Evolutionary conservation across 805 yeast genomes (phyloP).

Genomic region (Myxozyma neglecta): DNA sequence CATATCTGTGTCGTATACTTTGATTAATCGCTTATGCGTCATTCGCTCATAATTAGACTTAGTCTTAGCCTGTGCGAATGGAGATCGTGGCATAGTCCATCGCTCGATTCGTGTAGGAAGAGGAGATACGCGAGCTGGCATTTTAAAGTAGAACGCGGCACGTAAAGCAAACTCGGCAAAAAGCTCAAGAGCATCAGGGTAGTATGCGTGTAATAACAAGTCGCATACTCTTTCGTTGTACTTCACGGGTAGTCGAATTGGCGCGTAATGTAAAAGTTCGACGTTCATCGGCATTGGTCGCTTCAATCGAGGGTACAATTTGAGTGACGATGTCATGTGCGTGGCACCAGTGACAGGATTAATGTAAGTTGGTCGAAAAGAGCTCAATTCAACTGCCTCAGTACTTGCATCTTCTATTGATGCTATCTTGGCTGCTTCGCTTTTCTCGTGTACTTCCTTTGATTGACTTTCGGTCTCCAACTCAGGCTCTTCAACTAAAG

Average conservation of each 20-base stretch:
- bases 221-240: constrained; percentile 76
- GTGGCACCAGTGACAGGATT: constrained; percentile 38
- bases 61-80: constrained; percentile 90
- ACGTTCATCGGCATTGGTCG: constrained; percentile 82
- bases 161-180: constrained; percentile 83
- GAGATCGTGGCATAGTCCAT: constrained; percentile 92
- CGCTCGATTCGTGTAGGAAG: constrained; percentile 71
- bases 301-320: constrained; percentile 36
- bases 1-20: constrained; percentile 80
- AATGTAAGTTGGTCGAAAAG: constrained; percentile 1
- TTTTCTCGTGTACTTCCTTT: neutral
- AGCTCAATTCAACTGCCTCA: neutral
- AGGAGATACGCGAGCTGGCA: constrained; percentile 76
- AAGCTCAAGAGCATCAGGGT: constrained; percentile 67
- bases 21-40: constrained; percentile 72
- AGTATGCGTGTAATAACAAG: constrained; percentile 62
- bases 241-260: constrained; percentile 63
- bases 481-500: too few relatives aligned
- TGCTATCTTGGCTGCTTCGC: neutral
- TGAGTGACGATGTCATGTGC: constrained; percentile 14
- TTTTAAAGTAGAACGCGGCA: constrained; percentile 85
- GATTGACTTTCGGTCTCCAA: too few relatives aligned
- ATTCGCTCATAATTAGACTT: constrained; percentile 92
- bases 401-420: neutral
- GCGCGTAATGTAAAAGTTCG: constrained; percentile 77